Percentiles rank a stretch among this genome's conserved stretches.
Conservation (phyloP, 768 basidiomycete species). For the Cantharellus anzutake region DNA sequence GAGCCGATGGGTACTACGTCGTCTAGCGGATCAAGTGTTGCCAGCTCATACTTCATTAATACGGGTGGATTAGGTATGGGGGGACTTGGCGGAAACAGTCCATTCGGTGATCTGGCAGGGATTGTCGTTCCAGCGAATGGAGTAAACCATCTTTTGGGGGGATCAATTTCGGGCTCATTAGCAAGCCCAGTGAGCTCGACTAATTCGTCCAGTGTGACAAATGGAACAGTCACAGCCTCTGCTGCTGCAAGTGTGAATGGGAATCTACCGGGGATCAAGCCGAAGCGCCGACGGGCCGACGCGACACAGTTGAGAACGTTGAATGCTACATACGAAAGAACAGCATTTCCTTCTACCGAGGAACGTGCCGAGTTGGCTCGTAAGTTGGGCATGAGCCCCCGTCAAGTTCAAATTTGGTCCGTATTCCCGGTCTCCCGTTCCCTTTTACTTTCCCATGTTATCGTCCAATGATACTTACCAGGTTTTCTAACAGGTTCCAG, state of each 20-base stretch:
- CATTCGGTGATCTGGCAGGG: too few species aligned
- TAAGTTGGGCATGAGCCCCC: slow-evolving; percentile 9
- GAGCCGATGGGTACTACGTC: too few species aligned
- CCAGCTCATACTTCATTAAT: background rate
- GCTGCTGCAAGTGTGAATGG: background rate
- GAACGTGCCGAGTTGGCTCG: slow-evolving; percentile 9
- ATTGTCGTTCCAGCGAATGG: too few species aligned
- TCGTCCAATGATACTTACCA: background rate
- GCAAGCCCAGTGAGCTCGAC: too few species aligned
- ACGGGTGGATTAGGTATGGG: too few species aligned
- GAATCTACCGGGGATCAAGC: slow-evolving; percentile 1
- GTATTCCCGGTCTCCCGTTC: background rate
- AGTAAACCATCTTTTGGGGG: too few species aligned
- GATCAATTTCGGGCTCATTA: too few species aligned
- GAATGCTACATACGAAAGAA: slow-evolving; percentile 10
- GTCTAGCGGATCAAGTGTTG: background rate
- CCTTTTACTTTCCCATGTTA: background rate
- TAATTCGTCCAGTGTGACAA: background rate
- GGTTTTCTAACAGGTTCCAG: slow-evolving; percentile 44
- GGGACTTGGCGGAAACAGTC: too few species aligned
- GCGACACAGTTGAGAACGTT: slow-evolving; percentile 8
- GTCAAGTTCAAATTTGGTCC: slow-evolving; percentile 12
- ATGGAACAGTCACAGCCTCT: background rate
- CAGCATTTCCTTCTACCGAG: slow-evolving; percentile 10
- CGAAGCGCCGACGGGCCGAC: slow-evolving; percentile 8